Conservation (phyloP, 2,329 filamentous ascomycete species). For the Aureobasidium leucospermi region DNA sequence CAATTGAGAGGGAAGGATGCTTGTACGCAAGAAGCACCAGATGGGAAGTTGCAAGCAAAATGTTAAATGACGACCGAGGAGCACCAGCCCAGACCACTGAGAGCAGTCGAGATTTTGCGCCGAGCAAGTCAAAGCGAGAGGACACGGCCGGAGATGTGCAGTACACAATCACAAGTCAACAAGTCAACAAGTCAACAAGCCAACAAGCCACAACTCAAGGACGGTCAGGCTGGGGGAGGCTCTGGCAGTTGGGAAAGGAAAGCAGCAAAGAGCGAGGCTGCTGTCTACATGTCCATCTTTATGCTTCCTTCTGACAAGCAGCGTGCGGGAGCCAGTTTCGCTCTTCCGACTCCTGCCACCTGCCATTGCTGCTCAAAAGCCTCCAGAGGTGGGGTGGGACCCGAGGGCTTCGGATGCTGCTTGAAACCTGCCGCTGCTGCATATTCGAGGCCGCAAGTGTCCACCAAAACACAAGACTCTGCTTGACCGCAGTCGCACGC, state of each 20-base stretch:
- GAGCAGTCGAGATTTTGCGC: conserved; percentile 4
- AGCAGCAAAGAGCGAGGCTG: neutral
- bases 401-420: neutral
- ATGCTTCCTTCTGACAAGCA: neutral
- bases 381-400: neutral
- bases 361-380: neutral
- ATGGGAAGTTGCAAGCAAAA: conserved; percentile 8
- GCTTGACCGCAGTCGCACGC: conserved; percentile 5
- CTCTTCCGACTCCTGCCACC: neutral
- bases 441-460: neutral
- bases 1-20: neutral
- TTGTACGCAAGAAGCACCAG: neutral
- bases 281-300: neutral
- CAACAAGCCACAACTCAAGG: neutral
- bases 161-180: neutral
- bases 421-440: conserved; percentile 3
- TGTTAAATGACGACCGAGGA: neutral
- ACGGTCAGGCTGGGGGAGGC: neutral
- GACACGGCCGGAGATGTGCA: neutral
- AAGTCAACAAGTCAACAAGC: neutral
- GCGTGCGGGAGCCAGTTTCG: neutral
- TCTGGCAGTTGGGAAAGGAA: neutral
- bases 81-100: conserved; percentile 3
- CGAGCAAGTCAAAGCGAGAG: conserved; percentile 7
- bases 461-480: conserved; percentile 6